Evolutionary conservation across 1,139 yeast species (phyloP).

Genomic region (Sugiyamaella japonica): DNA sequence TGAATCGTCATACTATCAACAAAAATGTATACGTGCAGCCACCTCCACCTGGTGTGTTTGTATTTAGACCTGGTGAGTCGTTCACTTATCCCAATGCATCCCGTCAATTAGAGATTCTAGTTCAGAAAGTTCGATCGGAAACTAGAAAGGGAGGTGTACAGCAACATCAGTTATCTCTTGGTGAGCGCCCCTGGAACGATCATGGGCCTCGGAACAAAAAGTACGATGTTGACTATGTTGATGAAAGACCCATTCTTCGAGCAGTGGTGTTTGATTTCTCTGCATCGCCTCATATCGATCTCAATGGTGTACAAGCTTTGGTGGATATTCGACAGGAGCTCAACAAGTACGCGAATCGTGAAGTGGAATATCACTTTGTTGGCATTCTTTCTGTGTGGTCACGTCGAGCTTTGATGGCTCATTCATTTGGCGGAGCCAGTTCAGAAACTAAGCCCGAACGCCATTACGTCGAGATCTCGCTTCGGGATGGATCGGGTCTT

Average conservation of each 20-base stretch:
- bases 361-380: constrained; percentile 86
- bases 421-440: constrained; percentile 72
- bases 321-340: constrained; percentile 74
- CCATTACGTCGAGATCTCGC: constrained; percentile 30
- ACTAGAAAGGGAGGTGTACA: constrained; percentile 60
- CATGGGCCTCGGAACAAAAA: constrained; percentile 59
- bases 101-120: constrained; percentile 64
- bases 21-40: constrained; percentile 58
- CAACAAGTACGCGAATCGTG: constrained; percentile 73
- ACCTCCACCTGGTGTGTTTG: constrained; percentile 90
- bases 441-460: constrained; percentile 35
- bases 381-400: constrained; percentile 88
- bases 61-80: constrained; percentile 78
- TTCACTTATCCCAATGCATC: constrained; percentile 83
- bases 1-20: constrained; percentile 58
- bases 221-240: constrained; percentile 40
- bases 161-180: constrained; percentile 48
- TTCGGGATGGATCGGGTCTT: constrained; percentile 22
- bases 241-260: constrained; percentile 64
- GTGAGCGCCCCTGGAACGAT: constrained; percentile 90
- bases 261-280: constrained; percentile 80
- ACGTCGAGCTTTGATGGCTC: constrained; percentile 68
- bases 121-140: constrained; percentile 61
- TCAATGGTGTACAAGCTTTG: constrained; percentile 75
- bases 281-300: constrained; percentile 70